phyloP scores from a whole-genome alignment of 2,329 filamentous ascomycete species.

The Fusarium abutilonis region DNA sequence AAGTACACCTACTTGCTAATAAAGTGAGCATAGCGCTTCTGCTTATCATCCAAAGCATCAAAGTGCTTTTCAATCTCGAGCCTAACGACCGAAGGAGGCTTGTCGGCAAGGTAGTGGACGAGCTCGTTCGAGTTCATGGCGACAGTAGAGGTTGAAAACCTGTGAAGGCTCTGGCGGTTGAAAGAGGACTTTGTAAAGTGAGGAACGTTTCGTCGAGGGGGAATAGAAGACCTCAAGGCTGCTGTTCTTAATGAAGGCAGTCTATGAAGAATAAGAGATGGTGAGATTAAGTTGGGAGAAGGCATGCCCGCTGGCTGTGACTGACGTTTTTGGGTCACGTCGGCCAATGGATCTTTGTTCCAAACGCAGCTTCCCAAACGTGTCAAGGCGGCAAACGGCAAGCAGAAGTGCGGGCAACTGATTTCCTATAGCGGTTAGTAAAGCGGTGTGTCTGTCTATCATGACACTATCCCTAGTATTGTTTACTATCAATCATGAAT shows the following conservation, averaged over 20 bases:
- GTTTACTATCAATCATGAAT: no score
- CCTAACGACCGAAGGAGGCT: constrained; percentile 86
- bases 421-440: constrained; percentile 34
- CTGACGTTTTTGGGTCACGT: constrained; percentile 34
- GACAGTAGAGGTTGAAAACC: constrained; percentile 51
- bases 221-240: constrained; percentile 42
- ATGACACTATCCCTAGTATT: no score
- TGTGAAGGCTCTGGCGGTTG: constrained; percentile 38
- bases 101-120: constrained; percentile 87
- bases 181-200: constrained; percentile 41
- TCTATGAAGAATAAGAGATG: constrained; percentile 51
- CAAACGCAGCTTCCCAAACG: constrained; percentile 43
- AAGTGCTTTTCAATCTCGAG: constrained; percentile 95
- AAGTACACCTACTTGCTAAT: constrained; percentile 74
- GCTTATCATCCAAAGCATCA: constrained; percentile 75
- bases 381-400: constrained; percentile 32
- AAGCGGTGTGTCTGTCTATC: not conserved
- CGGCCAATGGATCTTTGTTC: constrained; percentile 38
- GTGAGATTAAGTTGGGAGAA: constrained; percentile 47
- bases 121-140: constrained; percentile 68
- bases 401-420: constrained; percentile 5
- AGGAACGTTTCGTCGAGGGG: constrained; percentile 38
- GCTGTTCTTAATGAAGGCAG: constrained; percentile 48
- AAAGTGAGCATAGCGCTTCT: constrained; percentile 92
- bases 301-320: constrained; percentile 43